Base-by-base conservation (phyloP, 2,329 filamentous ascomycete genomes). In the Coniochaeta sp. region DNA sequence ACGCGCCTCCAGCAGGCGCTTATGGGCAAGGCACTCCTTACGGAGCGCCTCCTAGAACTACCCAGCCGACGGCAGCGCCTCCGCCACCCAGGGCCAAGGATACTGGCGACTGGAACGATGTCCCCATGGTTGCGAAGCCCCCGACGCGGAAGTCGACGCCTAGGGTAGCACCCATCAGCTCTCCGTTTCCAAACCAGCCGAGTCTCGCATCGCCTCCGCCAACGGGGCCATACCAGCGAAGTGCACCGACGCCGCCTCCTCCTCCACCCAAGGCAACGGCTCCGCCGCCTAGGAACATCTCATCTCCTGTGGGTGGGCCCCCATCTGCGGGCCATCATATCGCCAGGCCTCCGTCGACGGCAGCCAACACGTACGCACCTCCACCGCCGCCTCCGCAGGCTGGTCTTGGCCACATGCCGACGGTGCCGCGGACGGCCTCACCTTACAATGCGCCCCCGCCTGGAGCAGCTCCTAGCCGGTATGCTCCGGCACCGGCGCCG, bases 21-120 rank as follows among this genome's bases (percentile, higher is more conserved):
- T 75, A 81, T 68, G 65, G 67, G 58, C 74, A 75, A 66, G 63
- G 70, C 26, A 70, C 73, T 61, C 58, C 70, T 9, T 73, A 73
- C 62, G 72, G 69, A 50, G 69, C 68, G n/a, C 69, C 73, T 16
- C 70, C 79, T 58, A 85, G 89, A 63, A 86, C 84, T 62, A 81
- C 84, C 28, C 87, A 85, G 38, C 83, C 87, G n/a, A 88, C 90
- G 17, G 81, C 84, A 14, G 81, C 81, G 26, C 80, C 85, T 44
- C 87, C 91, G 24, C 85, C 90, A 19, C 85, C 90, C 10, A 86
- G 85, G 69, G 79, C 84, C 60, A 88, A 87, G 69, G 88, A 89
- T 64, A 87, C 88, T 64, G 85, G 88, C 30, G 89, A 90, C 67
- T 99, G 95, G 95, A 99, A 99, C 67, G 95, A 99, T 73, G 89